Conservation (phyloP, 2,329 filamentous ascomycete species). For the Trichoderma aggressivum region DNA sequence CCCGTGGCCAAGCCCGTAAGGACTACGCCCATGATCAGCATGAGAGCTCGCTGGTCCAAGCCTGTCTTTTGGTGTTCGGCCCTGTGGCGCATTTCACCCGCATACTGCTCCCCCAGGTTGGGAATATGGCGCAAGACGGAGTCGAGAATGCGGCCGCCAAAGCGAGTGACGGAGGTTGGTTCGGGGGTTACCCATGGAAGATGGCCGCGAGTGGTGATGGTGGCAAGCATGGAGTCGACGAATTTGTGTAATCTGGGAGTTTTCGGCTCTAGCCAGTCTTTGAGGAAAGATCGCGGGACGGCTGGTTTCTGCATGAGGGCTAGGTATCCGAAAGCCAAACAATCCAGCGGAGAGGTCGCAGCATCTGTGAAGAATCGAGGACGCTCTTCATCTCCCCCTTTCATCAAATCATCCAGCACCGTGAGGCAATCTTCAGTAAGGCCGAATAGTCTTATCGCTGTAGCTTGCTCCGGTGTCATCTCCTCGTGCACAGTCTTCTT, state of each 20-base stretch:
- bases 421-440: conserved; percentile 68
- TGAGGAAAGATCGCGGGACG: conserved; percentile 42
- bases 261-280: conserved; percentile 40
- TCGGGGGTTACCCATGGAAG: conserved; percentile 30
- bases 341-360: conserved; percentile 57
- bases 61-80: conserved; percentile 33
- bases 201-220: conserved; percentile 22
- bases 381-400: conserved; percentile 17
- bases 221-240: conserved; percentile 30
- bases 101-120: conserved; percentile 35
- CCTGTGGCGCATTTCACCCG: conserved; percentile 36
- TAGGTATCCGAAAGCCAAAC: conserved; percentile 76
- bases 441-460: conserved; percentile 71
- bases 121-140: conserved; percentile 36
- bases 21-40: conserved; percentile 34
- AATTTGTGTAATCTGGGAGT: conserved; percentile 32
- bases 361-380: conserved; percentile 33
- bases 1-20: conserved; percentile 38
- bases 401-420: conserved; percentile 60
- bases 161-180: conserved; percentile 24
- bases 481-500: conserved; percentile 59
- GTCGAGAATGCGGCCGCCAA: conserved; percentile 33
- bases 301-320: conserved; percentile 60
- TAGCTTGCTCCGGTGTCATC: conserved; percentile 67
- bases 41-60: conserved; percentile 32